phyloP scores from a whole-genome alignment of 1,284 basidiomycete genomes.

The Porogramme epimiltina region DNA sequence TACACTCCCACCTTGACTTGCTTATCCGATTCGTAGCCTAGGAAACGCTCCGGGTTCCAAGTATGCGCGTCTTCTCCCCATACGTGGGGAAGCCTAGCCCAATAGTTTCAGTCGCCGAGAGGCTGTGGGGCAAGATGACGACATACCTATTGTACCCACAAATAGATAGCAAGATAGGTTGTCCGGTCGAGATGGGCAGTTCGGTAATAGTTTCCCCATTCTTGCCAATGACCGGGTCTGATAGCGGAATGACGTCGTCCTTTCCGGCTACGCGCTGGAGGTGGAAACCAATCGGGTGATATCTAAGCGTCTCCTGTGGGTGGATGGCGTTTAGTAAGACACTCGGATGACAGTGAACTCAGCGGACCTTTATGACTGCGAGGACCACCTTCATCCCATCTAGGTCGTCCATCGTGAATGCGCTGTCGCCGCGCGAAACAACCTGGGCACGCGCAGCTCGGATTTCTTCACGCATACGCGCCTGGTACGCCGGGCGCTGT shows the following conservation, averaged over 20 bases:
- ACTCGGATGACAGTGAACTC: too few species aligned
- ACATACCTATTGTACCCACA: conserved; percentile 36
- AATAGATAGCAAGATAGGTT: conserved; percentile 34
- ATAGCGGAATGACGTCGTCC: conserved; percentile 44
- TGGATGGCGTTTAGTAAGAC: background rate
- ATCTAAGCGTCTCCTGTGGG: conserved; percentile 39
- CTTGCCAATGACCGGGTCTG: conserved; percentile 33
- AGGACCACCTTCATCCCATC: conserved; percentile 27
- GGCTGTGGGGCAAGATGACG: too few species aligned
- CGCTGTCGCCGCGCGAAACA: conserved; percentile 24
- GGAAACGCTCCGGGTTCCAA: conserved; percentile 55
- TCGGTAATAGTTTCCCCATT: conserved; percentile 33
- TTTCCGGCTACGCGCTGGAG: conserved; percentile 32
- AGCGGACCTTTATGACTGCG: conserved; percentile 18
- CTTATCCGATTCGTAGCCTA: conserved; percentile 33
- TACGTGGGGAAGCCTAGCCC: conserved; percentile 32
- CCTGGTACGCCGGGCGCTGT: conserved; percentile 30
- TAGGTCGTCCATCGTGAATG: conserved; percentile 31
- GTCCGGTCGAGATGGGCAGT: conserved; percentile 40
- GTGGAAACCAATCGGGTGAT: conserved; percentile 36
- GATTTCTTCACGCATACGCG: conserved; percentile 31
- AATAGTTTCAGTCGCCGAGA: background rate
- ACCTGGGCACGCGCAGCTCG: conserved; percentile 19
- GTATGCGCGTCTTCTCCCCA: conserved; percentile 52
- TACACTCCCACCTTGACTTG: conserved; percentile 47